phyloP scores from a whole-genome alignment of 257 asterid genomes.

The Ehretia macrophylla region DNA sequence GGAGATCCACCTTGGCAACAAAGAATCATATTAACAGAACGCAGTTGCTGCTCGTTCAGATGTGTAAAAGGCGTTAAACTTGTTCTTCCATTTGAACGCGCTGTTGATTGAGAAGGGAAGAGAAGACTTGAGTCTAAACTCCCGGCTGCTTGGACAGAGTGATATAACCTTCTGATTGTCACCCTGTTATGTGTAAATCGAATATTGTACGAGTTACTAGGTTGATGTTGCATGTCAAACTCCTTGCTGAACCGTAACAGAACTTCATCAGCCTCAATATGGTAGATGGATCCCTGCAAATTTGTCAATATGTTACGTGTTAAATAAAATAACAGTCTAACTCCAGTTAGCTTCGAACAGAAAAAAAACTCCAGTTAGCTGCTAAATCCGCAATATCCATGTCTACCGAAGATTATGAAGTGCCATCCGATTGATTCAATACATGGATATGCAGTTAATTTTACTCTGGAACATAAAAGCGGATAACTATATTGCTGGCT shows the following conservation, averaged over 20 bases:
- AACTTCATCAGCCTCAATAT: conserved; percentile 79
- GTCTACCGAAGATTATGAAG: too few relatives aligned
- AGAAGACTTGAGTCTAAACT: conserved; percentile 46
- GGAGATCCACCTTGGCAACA: conserved; percentile 75
- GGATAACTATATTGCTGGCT: too few relatives aligned
- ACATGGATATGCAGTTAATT: too few relatives aligned
- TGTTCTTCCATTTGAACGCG: conserved; percentile 20
- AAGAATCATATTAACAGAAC: conserved; percentile 61
- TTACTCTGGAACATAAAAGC: too few relatives aligned
- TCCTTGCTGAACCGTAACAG: conserved; percentile 44
- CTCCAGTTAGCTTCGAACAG: too few relatives aligned
- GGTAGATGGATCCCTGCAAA: conserved; percentile 67
- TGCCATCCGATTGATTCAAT: too few relatives aligned
- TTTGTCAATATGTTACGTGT: not conserved
- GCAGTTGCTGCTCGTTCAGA: conserved; percentile 61
- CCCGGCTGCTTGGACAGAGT: conserved; percentile 73
- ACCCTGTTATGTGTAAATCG: conserved; percentile 60
- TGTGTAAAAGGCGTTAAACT: conserved; percentile 40
- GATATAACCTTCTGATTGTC: conserved; percentile 62
- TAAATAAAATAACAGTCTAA: too few relatives aligned
- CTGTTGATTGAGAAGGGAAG: conserved; percentile 46
- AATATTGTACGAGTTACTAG: conserved; percentile 45
- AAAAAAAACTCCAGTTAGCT: too few relatives aligned
- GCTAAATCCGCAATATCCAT: too few relatives aligned
- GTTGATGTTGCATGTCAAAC: conserved; percentile 54